These are phyloP conservation scores for Olyra latifolia DNA, from an alignment of 176 grass and related monocot species.

Conservation along the genomic window DNA sequence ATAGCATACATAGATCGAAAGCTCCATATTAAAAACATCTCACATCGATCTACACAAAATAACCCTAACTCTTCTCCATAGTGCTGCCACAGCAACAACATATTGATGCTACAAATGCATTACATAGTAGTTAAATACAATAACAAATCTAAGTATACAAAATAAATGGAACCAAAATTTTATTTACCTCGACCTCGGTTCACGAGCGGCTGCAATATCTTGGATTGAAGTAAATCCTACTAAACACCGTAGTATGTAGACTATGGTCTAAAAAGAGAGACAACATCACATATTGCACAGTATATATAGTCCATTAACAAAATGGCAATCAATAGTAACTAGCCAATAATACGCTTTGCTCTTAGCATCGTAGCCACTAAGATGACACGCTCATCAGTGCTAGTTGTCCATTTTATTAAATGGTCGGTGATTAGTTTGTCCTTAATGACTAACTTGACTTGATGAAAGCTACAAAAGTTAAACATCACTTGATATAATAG, in stretches of 20 bases:
- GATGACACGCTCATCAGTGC: neutral
- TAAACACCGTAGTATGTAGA: neutral
- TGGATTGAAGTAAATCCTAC: neutral
- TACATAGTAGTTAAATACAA: too few relatives aligned
- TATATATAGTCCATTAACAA: neutral
- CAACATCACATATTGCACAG: neutral
- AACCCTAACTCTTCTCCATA: too few relatives aligned
- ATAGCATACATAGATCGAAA: too few relatives aligned
- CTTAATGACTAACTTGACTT: neutral
- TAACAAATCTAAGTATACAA: too few relatives aligned
- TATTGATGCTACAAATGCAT: neutral
- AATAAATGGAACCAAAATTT: neutral
- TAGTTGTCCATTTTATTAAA: neutral
- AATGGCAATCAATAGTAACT: too few relatives aligned
- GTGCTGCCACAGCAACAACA: too few relatives aligned
- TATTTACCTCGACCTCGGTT: neutral
- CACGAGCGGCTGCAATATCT: neutral
- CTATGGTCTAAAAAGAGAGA: neutral
- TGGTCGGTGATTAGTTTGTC: neutral
- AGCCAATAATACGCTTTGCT: neutral
- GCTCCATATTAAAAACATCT: too few relatives aligned
- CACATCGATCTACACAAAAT: too few relatives aligned
- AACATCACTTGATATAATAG: too few relatives aligned
- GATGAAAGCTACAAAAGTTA: neutral
- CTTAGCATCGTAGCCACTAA: neutral